Evolutionary conservation across 2,329 filamentous ascomycete genomes (phyloP).

Genomic region (Apiospora malaysiana): DNA sequence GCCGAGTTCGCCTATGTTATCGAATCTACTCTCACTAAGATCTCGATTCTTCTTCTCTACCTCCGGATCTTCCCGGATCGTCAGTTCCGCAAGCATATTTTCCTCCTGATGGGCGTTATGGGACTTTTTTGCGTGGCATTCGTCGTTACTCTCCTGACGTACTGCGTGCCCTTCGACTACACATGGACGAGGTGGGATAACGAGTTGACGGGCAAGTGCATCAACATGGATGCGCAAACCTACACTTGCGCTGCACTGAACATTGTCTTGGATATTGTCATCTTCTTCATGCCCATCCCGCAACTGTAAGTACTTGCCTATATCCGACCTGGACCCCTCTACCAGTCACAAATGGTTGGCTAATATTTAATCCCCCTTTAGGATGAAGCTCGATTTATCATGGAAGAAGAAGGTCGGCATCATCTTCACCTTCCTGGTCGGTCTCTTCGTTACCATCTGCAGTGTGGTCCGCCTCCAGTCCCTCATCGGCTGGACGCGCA

Average conservation of each 20-base stretch:
- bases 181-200: slow-evolving; percentile 31
- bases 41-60: slow-evolving; percentile 26
- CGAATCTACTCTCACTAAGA: slow-evolving; percentile 25
- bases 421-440: slow-evolving; percentile 37
- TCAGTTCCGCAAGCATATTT: slow-evolving; percentile 24
- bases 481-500: slow-evolving; percentile 23
- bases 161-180: slow-evolving; percentile 31
- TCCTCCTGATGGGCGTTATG: slow-evolving; percentile 27
- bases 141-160: slow-evolving; percentile 28
- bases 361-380: slow-evolving; percentile 17
- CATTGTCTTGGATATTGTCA: slow-evolving; percentile 26
- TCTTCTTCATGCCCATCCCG: slow-evolving; percentile 27
- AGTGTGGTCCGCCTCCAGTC: slow-evolving; percentile 25
- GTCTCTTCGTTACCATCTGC: slow-evolving; percentile 29
- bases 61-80: slow-evolving; percentile 26
- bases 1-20: slow-evolving; percentile 27
- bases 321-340: too few species aligned
- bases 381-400: slow-evolving; percentile 23
- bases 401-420: slow-evolving; percentile 27
- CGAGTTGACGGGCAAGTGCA: slow-evolving; percentile 27
- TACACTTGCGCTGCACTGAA: slow-evolving; percentile 23
- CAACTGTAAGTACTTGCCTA: slow-evolving; percentile 26
- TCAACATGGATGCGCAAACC: slow-evolving; percentile 25
- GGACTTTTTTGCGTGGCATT: slow-evolving; percentile 29
- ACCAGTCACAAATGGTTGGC: not conserved